Evolutionary conservation across 2,329 filamentous ascomycete genomes (phyloP).

Genomic region (Didymella keratinophila): DNA sequence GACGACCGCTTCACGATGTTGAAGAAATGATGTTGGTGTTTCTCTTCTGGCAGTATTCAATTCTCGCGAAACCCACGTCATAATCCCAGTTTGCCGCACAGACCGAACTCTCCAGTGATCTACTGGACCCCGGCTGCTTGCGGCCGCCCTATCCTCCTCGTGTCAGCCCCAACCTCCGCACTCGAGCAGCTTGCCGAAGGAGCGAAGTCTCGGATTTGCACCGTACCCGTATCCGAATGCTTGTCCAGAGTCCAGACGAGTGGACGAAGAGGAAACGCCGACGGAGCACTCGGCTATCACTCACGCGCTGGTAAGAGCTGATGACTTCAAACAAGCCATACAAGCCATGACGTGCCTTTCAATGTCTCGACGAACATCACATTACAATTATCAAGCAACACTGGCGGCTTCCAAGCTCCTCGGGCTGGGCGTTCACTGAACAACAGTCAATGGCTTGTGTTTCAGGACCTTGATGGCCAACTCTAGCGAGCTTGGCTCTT

Average conservation of each 20-base stretch:
- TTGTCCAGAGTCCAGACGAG: constrained; percentile 2
- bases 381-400: background rate
- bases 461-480: constrained; percentile 19
- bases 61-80: constrained; percentile 13
- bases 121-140: constrained; percentile 7
- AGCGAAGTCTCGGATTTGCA: constrained; percentile 4
- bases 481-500: constrained; percentile 14
- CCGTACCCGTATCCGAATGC: constrained; percentile 6
- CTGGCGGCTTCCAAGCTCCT: constrained; percentile 3
- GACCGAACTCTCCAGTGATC: constrained; percentile 12
- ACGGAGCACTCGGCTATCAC: background rate
- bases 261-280: background rate
- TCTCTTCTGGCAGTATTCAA: background rate
- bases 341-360: background rate
- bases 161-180: constrained; percentile 5
- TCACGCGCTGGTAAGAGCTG: background rate
- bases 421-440: constrained; percentile 1
- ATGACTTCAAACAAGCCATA: background rate
- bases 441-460: background rate
- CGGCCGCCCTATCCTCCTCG: background rate
- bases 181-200: constrained; percentile 1
- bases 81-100: constrained; percentile 11
- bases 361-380: background rate
- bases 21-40: background rate
- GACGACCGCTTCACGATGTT: background rate